These are phyloP conservation scores for Leccinum broughii DNA, from an alignment of 768 basidiomycete genomes.

Conservation along the genomic window DNA sequence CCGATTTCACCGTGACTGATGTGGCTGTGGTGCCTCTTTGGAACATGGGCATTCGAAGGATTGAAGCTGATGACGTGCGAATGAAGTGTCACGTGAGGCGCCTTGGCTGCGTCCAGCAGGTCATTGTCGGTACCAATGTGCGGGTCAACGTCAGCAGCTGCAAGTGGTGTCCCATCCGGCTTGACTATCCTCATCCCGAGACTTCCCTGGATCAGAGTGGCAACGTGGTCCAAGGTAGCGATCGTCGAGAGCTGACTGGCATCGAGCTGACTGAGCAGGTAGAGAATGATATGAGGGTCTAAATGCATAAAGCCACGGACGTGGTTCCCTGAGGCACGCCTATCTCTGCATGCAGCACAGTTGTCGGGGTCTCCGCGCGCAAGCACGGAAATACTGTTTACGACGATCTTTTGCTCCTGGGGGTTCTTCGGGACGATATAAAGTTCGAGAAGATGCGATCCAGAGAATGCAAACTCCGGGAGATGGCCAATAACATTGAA, in stretches of 20 bases:
- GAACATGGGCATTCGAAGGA: not conserved
- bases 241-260: not conserved
- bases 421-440: slow-evolving; percentile 8
- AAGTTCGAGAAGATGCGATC: slow-evolving; percentile 24
- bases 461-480: slow-evolving; percentile 20
- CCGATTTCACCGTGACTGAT: slow-evolving; percentile 5
- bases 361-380: slow-evolving; percentile 7
- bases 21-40: not conserved
- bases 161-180: slow-evolving; percentile 13
- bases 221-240: slow-evolving; percentile 1
- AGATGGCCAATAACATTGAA: slow-evolving; percentile 7
- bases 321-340: slow-evolving; percentile 10
- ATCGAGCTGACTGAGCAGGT: slow-evolving; percentile 7
- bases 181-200: slow-evolving; percentile 15
- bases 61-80: slow-evolving; percentile 10
- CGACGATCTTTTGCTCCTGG: not conserved
- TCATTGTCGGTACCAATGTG: not conserved
- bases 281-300: slow-evolving; percentile 15
- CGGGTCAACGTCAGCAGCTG: slow-evolving; percentile 7
- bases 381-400: slow-evolving; percentile 20
- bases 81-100: slow-evolving; percentile 15
- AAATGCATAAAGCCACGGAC: slow-evolving; percentile 19
- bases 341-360: slow-evolving; percentile 13
- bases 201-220: slow-evolving; percentile 5
- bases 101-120: slow-evolving; percentile 8